A percentile compares a stretch with the other conserved stretches of the same genome.
Conservation (phyloP, 2,329 filamentous ascomycete species). For the Nigrospora sphaerica region DNA sequence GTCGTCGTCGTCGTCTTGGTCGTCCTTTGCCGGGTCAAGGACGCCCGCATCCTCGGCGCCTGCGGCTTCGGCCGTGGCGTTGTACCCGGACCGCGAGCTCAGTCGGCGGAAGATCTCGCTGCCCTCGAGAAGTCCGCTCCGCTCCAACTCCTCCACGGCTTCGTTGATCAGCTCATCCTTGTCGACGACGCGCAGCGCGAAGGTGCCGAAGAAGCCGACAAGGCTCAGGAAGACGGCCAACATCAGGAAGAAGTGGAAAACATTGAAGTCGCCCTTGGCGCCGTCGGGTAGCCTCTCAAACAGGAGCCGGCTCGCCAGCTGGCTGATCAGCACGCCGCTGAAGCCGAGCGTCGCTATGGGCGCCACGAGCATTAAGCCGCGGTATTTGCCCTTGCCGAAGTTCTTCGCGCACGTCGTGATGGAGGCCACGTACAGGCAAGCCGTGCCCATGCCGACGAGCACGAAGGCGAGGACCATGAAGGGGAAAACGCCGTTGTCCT, state of each 20-base stretch:
- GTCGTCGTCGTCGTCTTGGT: slow-evolving; percentile 30
- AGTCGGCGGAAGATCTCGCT: slow-evolving; percentile 63
- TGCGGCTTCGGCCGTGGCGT: slow-evolving; percentile 43
- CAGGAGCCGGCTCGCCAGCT: slow-evolving; percentile 73
- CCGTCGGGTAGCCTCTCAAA: slow-evolving; percentile 63
- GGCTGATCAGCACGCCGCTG: slow-evolving; percentile 93
- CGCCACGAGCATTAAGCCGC: slow-evolving; percentile 80
- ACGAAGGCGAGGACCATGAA: slow-evolving; percentile 84
- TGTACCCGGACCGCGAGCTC: slow-evolving; percentile 51
- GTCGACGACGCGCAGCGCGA: slow-evolving; percentile 71
- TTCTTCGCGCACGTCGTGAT: slow-evolving; percentile 98
- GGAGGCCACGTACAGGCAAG: slow-evolving; percentile 80
- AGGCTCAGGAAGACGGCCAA: slow-evolving; percentile 63
- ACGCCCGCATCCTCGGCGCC: slow-evolving; percentile 35
- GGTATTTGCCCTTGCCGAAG: slow-evolving; percentile 81
- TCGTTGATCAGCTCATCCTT: slow-evolving; percentile 85
- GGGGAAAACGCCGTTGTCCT: slow-evolving; percentile 60
- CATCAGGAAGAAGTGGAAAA: slow-evolving; percentile 85
- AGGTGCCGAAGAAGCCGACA: slow-evolving; percentile 66
- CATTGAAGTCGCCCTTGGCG: slow-evolving; percentile 56
- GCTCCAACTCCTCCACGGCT: slow-evolving; percentile 83
- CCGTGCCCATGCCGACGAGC: slow-evolving; percentile 74
- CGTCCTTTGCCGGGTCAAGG: slow-evolving; percentile 28
- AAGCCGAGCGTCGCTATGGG: slow-evolving; percentile 91
- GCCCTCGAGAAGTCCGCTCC: slow-evolving; percentile 73